These are phyloP conservation scores for Ceraceosorus bombacis DNA, from an alignment of 1,284 basidiomycete genomes.

Conservation along the genomic window DNA sequence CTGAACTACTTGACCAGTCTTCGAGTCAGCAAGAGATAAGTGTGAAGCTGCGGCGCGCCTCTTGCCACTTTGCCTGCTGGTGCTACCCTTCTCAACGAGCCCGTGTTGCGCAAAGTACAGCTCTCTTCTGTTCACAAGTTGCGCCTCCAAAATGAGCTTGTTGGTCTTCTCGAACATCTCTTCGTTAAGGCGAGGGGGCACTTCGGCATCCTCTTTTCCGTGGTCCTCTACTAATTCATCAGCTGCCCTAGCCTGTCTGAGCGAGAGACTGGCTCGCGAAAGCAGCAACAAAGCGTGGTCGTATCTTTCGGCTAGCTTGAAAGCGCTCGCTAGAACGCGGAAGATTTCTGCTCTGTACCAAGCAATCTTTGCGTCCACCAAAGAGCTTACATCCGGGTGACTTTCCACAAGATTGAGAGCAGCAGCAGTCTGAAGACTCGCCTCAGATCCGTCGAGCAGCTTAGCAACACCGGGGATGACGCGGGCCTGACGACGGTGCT, in stretches of 20 bases:
- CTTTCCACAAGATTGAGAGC: constrained; percentile 40
- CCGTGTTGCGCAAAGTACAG: constrained; percentile 17
- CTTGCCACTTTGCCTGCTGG: neutral
- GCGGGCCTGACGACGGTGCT: constrained; percentile 32
- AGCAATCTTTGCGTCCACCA: constrained; percentile 43
- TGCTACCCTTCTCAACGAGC: neutral
- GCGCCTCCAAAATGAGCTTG: constrained; percentile 17
- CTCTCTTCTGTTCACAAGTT: constrained; percentile 21
- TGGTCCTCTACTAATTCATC: constrained; percentile 41
- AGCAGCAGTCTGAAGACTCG: constrained; percentile 33
- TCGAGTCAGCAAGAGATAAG: constrained; percentile 15
- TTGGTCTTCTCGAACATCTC: constrained; percentile 27
- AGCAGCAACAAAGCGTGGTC: constrained; percentile 35
- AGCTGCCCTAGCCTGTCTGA: constrained; percentile 41
- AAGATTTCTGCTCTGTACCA: constrained; percentile 42
- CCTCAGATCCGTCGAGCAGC: constrained; percentile 40
- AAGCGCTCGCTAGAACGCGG: constrained; percentile 36
- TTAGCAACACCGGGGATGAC: constrained; percentile 41
- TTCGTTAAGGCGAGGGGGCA: constrained; percentile 22
- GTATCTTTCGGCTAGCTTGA: constrained; percentile 23
- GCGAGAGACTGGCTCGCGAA: constrained; percentile 35
- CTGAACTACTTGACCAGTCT: constrained; percentile 34
- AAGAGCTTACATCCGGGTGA: constrained; percentile 42
- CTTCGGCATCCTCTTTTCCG: constrained; percentile 34
- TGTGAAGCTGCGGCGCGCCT: neutral